These are phyloP conservation scores for Trichoderma orchidacearum DNA, from an alignment of 495 filamentous ascomycete species.

Conservation along the genomic window DNA sequence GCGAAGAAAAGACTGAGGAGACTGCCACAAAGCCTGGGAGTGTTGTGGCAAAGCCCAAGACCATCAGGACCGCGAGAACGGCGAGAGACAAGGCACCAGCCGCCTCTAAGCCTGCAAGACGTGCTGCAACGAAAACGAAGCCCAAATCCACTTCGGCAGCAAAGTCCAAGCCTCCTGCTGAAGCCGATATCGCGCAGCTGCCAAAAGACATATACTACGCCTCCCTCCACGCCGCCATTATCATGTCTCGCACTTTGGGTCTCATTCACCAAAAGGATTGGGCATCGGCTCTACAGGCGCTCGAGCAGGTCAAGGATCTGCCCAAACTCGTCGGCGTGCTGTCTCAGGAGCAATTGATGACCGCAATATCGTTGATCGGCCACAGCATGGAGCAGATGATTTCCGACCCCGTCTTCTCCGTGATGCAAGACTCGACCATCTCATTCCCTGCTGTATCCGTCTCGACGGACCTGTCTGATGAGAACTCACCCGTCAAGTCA, in stretches of 20 bases:
- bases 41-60: neutral
- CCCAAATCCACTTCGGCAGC: conserved; percentile 3
- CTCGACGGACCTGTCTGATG: conserved; percentile 7
- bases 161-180: neutral
- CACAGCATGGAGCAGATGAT: conserved; percentile 55
- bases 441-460: conserved; percentile 54
- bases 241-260: neutral
- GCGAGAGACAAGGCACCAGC: too few species aligned
- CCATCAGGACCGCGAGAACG: neutral
- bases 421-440: conserved; percentile 82
- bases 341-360: conserved; percentile 36
- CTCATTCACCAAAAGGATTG: conserved; percentile 29
- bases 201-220: neutral
- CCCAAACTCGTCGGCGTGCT: conserved; percentile 24
- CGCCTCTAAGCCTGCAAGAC: too few species aligned
- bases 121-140: conserved; percentile 6
- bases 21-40: neutral
- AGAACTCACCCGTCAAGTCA: neutral
- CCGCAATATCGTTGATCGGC: conserved; percentile 42
- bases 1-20: too few species aligned
- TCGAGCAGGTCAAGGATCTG: conserved; percentile 32
- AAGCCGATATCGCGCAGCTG: neutral
- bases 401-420: conserved; percentile 71
- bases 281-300: conserved; percentile 32
- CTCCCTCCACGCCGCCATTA: neutral